Evolutionary conservation across 2,329 filamentous ascomycete genomes (phyloP), one percentile per base, ranked within the genome.

Genomic region (Pestalotiopsis sp.): DNA sequence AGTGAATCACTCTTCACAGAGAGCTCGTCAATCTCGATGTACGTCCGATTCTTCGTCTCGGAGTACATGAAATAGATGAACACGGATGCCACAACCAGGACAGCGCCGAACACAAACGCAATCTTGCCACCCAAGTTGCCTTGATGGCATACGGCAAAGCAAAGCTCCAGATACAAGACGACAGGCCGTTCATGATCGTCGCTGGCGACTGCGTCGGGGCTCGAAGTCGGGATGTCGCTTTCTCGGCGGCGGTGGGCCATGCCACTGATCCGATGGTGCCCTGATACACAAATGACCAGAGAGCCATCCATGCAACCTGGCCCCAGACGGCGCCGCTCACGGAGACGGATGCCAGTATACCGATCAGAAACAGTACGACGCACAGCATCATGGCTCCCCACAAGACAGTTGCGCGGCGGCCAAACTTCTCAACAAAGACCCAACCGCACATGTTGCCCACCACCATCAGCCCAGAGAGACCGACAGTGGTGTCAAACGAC

Each of bases 191-290:
- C 14, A 55, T 66, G n/a, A 71, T 67, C 52, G 68, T 71, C 4
- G 66, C 61, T 17, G 70, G 55, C 4, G 66, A 65, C 64, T 72
- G 71, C 17, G 68, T 70, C 52, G 68, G 66, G 3, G 66, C 64
- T 4, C 71, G 67, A 9, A 72, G 66, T 9, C 69, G 61, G 24
- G 68, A 69, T 17, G 59, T 69, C 35, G 68, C 65, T 17, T 66
- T 67, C 60, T 72, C 70, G 40, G 70, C 64, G 11, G 67, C 35
- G 17, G 71, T 68, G 11, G 68, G 67, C 70, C 70, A 80, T 3
- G 76, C 75, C 1, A 74, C 77, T 1, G 77, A 72, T 10, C 79
- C 79, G n/a, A 81, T 78, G n/a, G 77, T 78, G 52, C 75, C 72
- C 35, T 77, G 67, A 63, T 78, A 80, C 61, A 77, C 69, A 64